A percentile compares a stretch with the other conserved stretches of the same genome.
Conservation (phyloP, 2,329 filamentous ascomycete species). For the Sporothrix brasiliensis region DNA sequence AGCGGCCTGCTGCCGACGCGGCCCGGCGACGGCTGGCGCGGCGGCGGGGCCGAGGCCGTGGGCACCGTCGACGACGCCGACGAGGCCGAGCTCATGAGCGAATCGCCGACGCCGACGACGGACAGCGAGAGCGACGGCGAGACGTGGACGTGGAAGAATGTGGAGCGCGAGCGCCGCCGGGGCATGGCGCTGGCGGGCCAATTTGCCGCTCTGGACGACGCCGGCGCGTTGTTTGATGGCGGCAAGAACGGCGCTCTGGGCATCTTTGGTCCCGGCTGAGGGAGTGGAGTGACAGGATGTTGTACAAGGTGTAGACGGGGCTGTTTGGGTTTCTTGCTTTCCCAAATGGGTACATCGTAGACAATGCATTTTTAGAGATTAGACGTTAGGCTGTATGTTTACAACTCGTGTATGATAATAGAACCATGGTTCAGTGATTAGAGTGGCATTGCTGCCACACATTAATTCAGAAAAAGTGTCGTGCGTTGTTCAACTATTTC, state of each 20-base stretch:
- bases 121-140: constrained; percentile 45
- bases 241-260: constrained; percentile 57
- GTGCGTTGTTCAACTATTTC: not conserved
- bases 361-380: constrained; percentile 4
- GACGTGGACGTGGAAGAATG: constrained; percentile 61
- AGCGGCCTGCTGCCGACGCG: constrained; percentile 74
- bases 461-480: not conserved
- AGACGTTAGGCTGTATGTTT: not conserved
- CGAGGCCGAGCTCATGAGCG: constrained; percentile 39
- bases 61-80: constrained; percentile 48
- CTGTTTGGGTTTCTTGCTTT: no score
- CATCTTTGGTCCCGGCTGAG: constrained; percentile 44
- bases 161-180: constrained; percentile 58
- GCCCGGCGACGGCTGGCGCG: constrained; percentile 64
- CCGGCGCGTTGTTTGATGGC: constrained; percentile 57
- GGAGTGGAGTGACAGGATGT: no score
- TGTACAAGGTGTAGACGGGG: no score
- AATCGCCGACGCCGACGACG: constrained; percentile 41
- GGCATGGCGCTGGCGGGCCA: constrained; percentile 60
- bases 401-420: no score
- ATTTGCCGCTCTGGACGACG: constrained; percentile 60
- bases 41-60: constrained; percentile 44
- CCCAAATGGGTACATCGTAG: no score
- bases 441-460: not conserved
- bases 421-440: no score